These are phyloP conservation scores for Wickerhamiella cacticola DNA, from an alignment of 805 yeast species.

Conservation along the genomic window DNA sequence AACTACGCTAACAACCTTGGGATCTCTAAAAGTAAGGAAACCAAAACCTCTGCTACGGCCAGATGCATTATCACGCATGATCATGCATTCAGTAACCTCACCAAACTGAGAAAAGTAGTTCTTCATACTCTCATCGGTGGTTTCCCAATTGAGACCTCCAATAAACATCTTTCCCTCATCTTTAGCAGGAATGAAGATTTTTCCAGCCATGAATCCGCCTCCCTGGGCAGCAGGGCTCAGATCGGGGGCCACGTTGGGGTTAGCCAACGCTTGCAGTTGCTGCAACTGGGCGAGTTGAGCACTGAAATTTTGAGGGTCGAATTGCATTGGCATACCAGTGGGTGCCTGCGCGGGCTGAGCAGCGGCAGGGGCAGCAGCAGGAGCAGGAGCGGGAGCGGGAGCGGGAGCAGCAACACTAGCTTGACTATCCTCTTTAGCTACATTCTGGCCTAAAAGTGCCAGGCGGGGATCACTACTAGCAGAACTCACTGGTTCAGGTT, in stretches of 20 bases:
- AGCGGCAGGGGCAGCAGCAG: slow-evolving; percentile 20
- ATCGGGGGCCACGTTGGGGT: slow-evolving; percentile 14
- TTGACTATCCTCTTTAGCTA: neutral
- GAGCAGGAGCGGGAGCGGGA: slow-evolving; percentile 15
- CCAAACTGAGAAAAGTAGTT: slow-evolving; percentile 82
- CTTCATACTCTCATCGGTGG: slow-evolving; percentile 75
- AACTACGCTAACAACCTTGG: slow-evolving; percentile 77
- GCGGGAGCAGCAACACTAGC: slow-evolving; percentile 9
- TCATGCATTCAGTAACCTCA: slow-evolving; percentile 73
- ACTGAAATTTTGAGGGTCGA: slow-evolving; percentile 22
- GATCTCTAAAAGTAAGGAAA: slow-evolving; percentile 71
- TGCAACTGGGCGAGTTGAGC: slow-evolving; percentile 23
- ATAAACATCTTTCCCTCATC: slow-evolving; percentile 88
- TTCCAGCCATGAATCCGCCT: slow-evolving; percentile 27
- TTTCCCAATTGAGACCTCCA: slow-evolving; percentile 98
- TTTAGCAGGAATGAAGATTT: slow-evolving; percentile 40
- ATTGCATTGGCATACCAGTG: slow-evolving; percentile 20
- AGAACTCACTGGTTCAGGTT: slow-evolving; percentile 14
- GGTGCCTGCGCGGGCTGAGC: slow-evolving; percentile 18
- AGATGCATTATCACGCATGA: slow-evolving; percentile 79
- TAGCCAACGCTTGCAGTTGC: slow-evolving; percentile 17
- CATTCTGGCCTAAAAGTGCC: slow-evolving; percentile 23
- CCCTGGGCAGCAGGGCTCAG: slow-evolving; percentile 20
- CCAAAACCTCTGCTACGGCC: slow-evolving; percentile 95
- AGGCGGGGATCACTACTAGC: slow-evolving; percentile 16